A percentile compares a stretch with the other conserved stretches of the same genome.
Evolutionary conservation across 2,329 filamentous ascomycete species (phyloP).

Genomic region (Aureobasidium sp.): DNA sequence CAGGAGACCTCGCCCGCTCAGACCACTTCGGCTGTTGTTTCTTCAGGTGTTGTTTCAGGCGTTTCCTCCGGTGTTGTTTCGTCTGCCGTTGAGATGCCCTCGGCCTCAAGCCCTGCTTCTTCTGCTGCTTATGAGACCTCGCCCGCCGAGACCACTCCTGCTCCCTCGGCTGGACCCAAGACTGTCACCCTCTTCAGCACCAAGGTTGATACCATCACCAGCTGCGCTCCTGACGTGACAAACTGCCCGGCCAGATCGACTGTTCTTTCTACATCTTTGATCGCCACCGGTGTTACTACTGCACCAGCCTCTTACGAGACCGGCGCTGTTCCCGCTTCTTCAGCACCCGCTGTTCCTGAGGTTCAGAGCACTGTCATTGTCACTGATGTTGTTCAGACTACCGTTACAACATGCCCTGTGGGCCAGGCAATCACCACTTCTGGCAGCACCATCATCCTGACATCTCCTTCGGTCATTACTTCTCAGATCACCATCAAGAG

Average conservation of each 20-base stretch:
- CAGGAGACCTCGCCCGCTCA: constrained; percentile 9
- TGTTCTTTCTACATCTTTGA: constrained; percentile 9
- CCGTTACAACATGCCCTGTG: constrained; percentile 9
- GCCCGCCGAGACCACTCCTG: constrained; percentile 10
- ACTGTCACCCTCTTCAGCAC: constrained; percentile 15
- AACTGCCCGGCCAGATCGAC: constrained; percentile 24
- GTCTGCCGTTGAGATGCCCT: neutral
- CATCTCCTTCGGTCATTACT: constrained; percentile 12
- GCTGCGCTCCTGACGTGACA: constrained; percentile 11
- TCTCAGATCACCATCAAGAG: constrained; percentile 16
- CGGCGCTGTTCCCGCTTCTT: neutral
- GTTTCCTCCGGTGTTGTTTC: neutral
- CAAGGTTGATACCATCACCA: constrained; percentile 13
- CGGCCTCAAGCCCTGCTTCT: neutral
- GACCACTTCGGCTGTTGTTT: constrained; percentile 1
- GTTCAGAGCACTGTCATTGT: constrained; percentile 4
- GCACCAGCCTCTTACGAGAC: constrained; percentile 11
- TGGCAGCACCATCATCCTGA: constrained; percentile 14
- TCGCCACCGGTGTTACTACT: constrained; percentile 13
- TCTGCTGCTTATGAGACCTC: constrained; percentile 11
- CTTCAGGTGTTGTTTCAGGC: constrained; percentile 10
- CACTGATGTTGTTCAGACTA: constrained; percentile 11
- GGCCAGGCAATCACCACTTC: constrained; percentile 6
- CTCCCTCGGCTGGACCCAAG: constrained; percentile 16
- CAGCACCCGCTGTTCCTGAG: neutral